Base-by-base conservation (phyloP, 805 yeast genomes). In the Lipomyces chichibuensis region DNA sequence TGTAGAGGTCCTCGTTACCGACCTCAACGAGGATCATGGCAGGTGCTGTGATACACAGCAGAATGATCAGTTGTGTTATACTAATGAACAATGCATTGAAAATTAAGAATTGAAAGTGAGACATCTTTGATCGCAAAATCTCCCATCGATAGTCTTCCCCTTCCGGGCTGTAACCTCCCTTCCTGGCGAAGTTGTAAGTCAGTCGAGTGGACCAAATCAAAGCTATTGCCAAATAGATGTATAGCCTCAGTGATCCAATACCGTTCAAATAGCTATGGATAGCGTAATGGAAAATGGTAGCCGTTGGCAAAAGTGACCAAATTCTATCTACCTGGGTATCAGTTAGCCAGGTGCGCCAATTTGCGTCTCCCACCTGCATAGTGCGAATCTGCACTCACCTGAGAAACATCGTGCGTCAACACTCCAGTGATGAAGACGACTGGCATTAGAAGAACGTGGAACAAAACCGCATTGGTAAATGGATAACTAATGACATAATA, bases 111-210 rank as follows among this genome's bases (percentile, higher is more conserved):
- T 43, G 64, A 3, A 59, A 8, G 14, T 53, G n/a, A 13, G 62
- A 35, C 65, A 69, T 54, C 37, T 56, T 49, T 6, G 56, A n/a
- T 11, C 70, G 67, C 37, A 68, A 35, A 13, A 63, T 37, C 60
- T 43, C 35, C 69, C 69, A 68, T 46, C 71, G 63, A 60, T 68
- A 68, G 55, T 68, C 71, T 46, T 68, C 71, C 39, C 39, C 39
- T 9, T 23, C 46, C 8, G 70, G 70, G 8, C 65, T 60, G 52
- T 69, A 69, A 7, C 71, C 71, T 5, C 71, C 70, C 62, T 69
- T 69, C 32, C 71, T 65, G 5, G 67, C 69, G 54, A 66, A 69
- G 51, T 69, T 69, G 62, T 33, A 66, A n/a, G 69, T 67, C 32
- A 66, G 64, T 17, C 69, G 62, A 32, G 49, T 32, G 17, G 67